Evolutionary conservation across 176 grass and related monocot genomes (phyloP).

Genomic region (Hsuehochloa calcarea): DNA sequence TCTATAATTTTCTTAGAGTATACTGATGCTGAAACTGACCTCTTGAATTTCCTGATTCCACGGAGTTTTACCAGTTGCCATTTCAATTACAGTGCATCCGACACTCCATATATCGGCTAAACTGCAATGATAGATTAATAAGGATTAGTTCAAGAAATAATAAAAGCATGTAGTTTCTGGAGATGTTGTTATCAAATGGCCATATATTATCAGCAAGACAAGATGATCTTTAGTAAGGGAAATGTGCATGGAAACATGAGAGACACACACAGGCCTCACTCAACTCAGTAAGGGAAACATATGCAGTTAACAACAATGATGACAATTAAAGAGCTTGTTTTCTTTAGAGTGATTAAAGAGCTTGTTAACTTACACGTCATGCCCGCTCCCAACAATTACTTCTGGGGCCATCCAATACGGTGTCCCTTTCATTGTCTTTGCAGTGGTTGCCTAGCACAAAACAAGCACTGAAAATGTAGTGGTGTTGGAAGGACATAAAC

Average conservation of each 20-base stretch:
- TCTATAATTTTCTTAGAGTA: neutral
- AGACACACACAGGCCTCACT: neutral
- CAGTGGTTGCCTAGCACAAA: slow-evolving; percentile 66
- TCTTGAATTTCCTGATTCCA: slow-evolving; percentile 91
- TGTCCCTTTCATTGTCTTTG: slow-evolving; percentile 89
- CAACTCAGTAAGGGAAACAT: neutral
- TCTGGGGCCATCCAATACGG: slow-evolving; percentile 95
- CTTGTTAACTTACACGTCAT: slow-evolving; percentile 60
- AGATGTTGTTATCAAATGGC: neutral
- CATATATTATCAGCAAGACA: neutral
- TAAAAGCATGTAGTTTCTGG: neutral
- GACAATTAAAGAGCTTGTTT: neutral
- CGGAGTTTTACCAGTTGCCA: slow-evolving; percentile 88
- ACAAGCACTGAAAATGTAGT: neutral
- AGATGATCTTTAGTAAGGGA: neutral
- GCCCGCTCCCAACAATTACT: slow-evolving; percentile 84
- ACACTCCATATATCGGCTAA: slow-evolving; percentile 96
- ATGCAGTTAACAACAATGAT: slow-evolving; percentile 4
- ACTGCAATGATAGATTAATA: slow-evolving; percentile 38
- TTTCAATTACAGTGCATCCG: slow-evolving; percentile 96
- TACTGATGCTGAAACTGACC: slow-evolving; percentile 31
- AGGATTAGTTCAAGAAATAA: slow-evolving; percentile 17
- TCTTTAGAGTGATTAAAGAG: neutral
- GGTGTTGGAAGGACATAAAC: neutral
- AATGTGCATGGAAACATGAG: neutral